These are phyloP conservation scores for Basipetospora sp. DNA, from an alignment of 2,329 filamentous ascomycete genomes.

Conservation along the genomic window DNA sequence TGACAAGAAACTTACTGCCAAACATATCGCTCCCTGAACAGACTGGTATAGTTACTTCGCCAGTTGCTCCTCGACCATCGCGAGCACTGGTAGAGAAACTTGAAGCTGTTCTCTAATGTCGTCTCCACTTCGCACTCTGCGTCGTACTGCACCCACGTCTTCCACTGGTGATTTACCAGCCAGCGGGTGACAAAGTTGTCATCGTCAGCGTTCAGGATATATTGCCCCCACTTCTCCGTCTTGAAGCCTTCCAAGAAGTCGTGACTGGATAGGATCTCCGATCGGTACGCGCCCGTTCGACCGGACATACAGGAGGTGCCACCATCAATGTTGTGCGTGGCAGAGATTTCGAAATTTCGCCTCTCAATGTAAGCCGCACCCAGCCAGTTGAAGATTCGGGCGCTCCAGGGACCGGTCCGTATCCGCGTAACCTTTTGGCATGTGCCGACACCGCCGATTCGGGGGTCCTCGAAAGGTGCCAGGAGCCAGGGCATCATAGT, in stretches of 20 bases:
- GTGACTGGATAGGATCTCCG: conserved; percentile 70
- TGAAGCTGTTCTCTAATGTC: conserved; percentile 74
- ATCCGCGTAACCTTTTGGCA: conserved; percentile 72
- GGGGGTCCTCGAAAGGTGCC: conserved; percentile 72
- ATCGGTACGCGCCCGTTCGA: conserved; percentile 81
- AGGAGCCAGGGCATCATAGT: conserved; percentile 83
- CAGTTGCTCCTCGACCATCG: conserved; percentile 96
- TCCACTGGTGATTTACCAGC: conserved; percentile 83
- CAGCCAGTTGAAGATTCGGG: conserved; percentile 70
- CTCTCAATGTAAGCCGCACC: conserved; percentile 85
- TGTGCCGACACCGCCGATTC: conserved; percentile 80
- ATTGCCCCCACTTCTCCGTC: conserved; percentile 77
- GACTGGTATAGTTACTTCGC: conserved; percentile 87
- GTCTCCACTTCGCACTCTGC: conserved; percentile 82
- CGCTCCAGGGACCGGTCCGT: conserved; percentile 24
- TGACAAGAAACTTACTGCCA: conserved; percentile 54
- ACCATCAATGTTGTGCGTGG: conserved; percentile 86
- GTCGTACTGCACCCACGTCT: conserved; percentile 91
- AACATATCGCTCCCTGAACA: conserved; percentile 69
- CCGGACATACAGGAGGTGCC: conserved; percentile 95
- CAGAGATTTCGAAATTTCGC: conserved; percentile 91
- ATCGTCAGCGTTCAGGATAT: conserved; percentile 87
- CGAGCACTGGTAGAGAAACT: conserved; percentile 85
- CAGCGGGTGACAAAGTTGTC: conserved; percentile 97
- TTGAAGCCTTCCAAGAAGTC: conserved; percentile 81